phyloP scores from a whole-genome alignment of 345 rosid species.

The Gossypium anomalum region DNA sequence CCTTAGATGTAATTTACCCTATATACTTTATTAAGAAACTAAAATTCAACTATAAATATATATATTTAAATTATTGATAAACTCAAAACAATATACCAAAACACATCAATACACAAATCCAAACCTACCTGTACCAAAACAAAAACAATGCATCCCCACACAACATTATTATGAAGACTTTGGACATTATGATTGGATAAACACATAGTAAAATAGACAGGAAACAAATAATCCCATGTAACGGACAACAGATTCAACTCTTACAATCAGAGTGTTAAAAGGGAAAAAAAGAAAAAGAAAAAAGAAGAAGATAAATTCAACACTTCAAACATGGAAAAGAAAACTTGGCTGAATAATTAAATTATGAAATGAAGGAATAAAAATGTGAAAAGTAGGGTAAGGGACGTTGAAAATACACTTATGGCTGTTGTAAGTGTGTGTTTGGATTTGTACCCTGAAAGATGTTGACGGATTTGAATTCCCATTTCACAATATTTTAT shows the following conservation, averaged over 20 bases:
- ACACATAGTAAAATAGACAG: too few species aligned
- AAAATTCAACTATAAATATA: too few species aligned
- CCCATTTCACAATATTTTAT: background rate
- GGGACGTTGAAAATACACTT: background rate
- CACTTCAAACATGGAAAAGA: background rate
- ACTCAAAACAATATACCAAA: too few species aligned
- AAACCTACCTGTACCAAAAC: too few species aligned
- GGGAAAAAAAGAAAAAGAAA: background rate
- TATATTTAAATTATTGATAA: too few species aligned
- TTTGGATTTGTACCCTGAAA: conserved; percentile 13
- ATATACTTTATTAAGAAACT: too few species aligned
- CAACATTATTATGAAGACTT: too few species aligned
- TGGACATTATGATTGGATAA: background rate
- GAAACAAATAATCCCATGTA: background rate
- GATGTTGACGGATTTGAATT: background rate
- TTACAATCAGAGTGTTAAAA: background rate
- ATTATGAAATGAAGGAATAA: background rate
- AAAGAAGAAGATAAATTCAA: background rate
- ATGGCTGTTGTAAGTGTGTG: background rate
- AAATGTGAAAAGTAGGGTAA: background rate
- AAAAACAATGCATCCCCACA: too few species aligned
- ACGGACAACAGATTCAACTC: background rate
- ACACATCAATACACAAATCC: too few species aligned
- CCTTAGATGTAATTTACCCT: too few species aligned
- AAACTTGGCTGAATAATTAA: background rate